These are phyloP conservation scores for Coemansia guatemalensis DNA, from an alignment of 192 early-diverging fungal genomes.

Conservation along the genomic window DNA sequence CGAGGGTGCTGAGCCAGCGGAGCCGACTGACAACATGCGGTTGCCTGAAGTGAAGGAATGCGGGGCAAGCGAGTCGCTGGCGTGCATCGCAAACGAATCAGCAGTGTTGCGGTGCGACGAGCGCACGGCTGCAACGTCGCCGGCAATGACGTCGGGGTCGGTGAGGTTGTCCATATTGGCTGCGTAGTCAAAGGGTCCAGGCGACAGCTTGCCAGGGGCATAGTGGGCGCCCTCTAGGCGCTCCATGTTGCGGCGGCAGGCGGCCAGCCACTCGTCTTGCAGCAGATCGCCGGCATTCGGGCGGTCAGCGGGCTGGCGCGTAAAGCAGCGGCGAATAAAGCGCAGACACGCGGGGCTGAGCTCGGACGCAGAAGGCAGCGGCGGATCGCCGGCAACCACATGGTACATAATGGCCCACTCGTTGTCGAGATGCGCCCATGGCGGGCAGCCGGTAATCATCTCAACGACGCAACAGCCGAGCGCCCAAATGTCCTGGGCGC, in stretches of 20 bases:
- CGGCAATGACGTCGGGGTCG: neutral
- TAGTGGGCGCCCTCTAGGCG: conserved; percentile 13
- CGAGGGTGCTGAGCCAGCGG: conserved; percentile 25
- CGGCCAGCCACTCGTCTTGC: conserved; percentile 68
- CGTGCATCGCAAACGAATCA: neutral
- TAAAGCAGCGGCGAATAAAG: conserved; percentile 80
- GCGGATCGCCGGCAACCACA: conserved; percentile 73
- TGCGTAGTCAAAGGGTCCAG: conserved; percentile 15
- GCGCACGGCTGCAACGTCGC: neutral
- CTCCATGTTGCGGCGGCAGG: conserved; percentile 34
- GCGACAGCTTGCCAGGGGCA: conserved; percentile 13
- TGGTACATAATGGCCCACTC: conserved; percentile 96
- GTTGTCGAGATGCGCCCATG: conserved; percentile 88
- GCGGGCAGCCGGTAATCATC: conserved; percentile 86
- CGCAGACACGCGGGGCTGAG: conserved; percentile 67
- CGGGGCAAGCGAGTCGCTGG: neutral
- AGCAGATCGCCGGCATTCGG: conserved; percentile 75
- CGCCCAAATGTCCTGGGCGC: conserved; percentile 90
- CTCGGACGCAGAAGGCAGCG: conserved; percentile 69
- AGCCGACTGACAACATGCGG: conserved; percentile 21
- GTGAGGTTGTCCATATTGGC: conserved; percentile 10
- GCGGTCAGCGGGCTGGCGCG: conserved; percentile 63
- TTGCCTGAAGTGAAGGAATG: neutral
- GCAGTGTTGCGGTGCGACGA: conserved; percentile 12
- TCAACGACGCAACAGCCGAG: conserved; percentile 89